Evolutionary conservation across 2,329 filamentous ascomycete genomes (phyloP).

Genomic region (Rutstroemia sydowiana): DNA sequence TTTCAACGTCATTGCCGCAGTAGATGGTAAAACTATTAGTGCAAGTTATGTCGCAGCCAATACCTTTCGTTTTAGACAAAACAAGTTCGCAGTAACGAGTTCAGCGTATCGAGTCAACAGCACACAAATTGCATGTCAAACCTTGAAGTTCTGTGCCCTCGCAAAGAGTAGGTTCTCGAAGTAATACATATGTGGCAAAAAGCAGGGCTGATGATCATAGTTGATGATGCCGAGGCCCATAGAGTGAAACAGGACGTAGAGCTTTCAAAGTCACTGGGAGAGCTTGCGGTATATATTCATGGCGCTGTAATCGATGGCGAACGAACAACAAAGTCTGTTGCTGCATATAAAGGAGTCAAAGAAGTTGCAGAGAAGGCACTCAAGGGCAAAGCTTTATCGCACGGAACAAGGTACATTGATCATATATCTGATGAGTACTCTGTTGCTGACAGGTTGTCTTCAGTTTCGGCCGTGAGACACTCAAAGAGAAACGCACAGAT

Average conservation of each 20-base stretch:
- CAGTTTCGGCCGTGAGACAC: no score
- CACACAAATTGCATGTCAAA: neutral
- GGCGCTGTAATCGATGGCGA: constrained; percentile 3
- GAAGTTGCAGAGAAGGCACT: constrained; percentile 12
- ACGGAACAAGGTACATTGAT: constrained; percentile 10
- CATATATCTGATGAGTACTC: no score
- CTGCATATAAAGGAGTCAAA: neutral
- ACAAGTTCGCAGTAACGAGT: neutral
- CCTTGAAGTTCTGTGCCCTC: neutral
- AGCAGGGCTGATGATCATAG: neutral
- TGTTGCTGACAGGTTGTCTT: no score
- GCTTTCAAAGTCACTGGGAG: constrained; percentile 10
- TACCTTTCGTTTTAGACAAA: neutral
- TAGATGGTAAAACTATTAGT: constrained; percentile 13
- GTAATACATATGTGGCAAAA: neutral
- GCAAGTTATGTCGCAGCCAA: neutral
- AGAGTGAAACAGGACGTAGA: constrained; percentile 16
- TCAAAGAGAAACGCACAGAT: no score
- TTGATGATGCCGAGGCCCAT: constrained; percentile 14
- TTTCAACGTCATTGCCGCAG: constrained; percentile 10
- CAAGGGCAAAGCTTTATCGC: constrained; percentile 6
- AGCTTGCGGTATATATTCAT: constrained; percentile 15
- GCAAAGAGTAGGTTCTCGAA: neutral
- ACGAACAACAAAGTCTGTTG: accelerated
- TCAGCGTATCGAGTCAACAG: neutral